phyloP scores from a whole-genome alignment of 1,284 basidiomycete genomes.

The Sporisorium graminicola region DNA sequence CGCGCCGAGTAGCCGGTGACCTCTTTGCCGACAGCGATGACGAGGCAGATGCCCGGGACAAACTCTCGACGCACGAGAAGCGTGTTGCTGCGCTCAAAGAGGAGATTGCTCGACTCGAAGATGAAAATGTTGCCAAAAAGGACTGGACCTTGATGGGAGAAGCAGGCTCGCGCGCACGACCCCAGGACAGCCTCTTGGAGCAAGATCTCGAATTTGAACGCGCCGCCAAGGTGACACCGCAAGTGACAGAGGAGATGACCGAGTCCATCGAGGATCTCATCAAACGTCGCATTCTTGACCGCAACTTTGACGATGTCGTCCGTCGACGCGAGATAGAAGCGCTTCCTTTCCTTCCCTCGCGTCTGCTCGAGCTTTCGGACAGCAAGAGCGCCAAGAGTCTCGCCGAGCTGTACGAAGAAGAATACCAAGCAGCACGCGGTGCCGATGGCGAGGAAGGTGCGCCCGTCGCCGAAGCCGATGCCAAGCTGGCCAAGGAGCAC shows the following conservation, averaged over 20 bases:
- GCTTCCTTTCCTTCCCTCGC: slow-evolving; percentile 82
- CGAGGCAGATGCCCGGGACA: slow-evolving; percentile 61
- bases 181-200: slow-evolving; percentile 90
- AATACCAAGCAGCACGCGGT: slow-evolving; percentile 79
- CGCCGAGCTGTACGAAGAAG: slow-evolving; percentile 95
- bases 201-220: slow-evolving; percentile 96
- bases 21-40: slow-evolving; percentile 74
- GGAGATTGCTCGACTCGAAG: slow-evolving; percentile 74
- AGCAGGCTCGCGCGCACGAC: slow-evolving; percentile 82
- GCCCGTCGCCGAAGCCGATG: slow-evolving; percentile 82
- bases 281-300: slow-evolving; percentile 87
- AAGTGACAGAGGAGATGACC: slow-evolving; percentile 89
- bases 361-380: slow-evolving; percentile 89
- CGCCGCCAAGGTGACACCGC: slow-evolving; percentile 85
- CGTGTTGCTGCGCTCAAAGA: slow-evolving; percentile 72
- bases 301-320: slow-evolving; percentile 89
- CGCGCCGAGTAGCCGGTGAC: slow-evolving; percentile 73
- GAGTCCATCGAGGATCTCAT: slow-evolving; percentile 88
- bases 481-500: slow-evolving; percentile 88
- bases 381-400: slow-evolving; percentile 79
- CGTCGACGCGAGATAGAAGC: slow-evolving; percentile 82
- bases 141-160: slow-evolving; percentile 97
- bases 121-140: slow-evolving; percentile 74
- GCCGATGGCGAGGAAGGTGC: slow-evolving; percentile 69
- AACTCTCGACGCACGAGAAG: slow-evolving; percentile 73